Base-by-base conservation (phyloP, 495 filamentous ascomycete genomes). In the Penicilliopsis zonata region DNA sequence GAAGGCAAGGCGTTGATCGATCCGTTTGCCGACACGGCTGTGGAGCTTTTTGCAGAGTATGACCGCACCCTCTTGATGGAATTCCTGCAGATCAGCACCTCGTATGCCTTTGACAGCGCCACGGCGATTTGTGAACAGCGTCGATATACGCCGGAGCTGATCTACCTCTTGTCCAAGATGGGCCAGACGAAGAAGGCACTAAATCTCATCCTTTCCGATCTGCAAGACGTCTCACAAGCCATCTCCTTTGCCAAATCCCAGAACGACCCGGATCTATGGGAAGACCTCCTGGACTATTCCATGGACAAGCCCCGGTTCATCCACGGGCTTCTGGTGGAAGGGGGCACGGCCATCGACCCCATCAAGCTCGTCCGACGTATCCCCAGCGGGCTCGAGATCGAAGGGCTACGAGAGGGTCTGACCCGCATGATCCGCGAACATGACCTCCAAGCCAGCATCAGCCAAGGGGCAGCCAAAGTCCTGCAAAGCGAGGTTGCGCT, bases 281-380 rank as follows among this genome's bases (percentile, higher is more conserved):
- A 93, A 40, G 90, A 98, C 45, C 69, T 98, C 7, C 74, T 98
- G 13, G 73, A 86, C 37, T 95, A 95, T 59, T 80, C 75, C 14
- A 96, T 98, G 92, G 84, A 94, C 53, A 93, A 93, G 42, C 90
- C 90, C 0, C 70, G 70, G 9, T 98, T 98, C 59, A 94, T 98
- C 35, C 77, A 84, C 12, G 92, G 82, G 2, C 62, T 98, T 5
- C 72, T 98, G 2, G 84, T 94, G 40, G 85, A 95, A 54, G 87
- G 92, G 4, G 90, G 92, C 9, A 94, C 86, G 3, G 72, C 83
- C 3, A 87, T 96, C 31, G 76, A 94, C 43, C 88, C 88, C 0
- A 80, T 94, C 37, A 81, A 78, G 6, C 70, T 98, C 5, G 86
- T 98, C 5, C 70, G 82, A 8, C 76, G 86, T 0, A 96, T 98